Evolutionary conservation across 225 moss, liverwort and hornwort genomes (phyloP), one percentile per base, ranked within the genome.

Genomic region (Asterella californica): DNA sequence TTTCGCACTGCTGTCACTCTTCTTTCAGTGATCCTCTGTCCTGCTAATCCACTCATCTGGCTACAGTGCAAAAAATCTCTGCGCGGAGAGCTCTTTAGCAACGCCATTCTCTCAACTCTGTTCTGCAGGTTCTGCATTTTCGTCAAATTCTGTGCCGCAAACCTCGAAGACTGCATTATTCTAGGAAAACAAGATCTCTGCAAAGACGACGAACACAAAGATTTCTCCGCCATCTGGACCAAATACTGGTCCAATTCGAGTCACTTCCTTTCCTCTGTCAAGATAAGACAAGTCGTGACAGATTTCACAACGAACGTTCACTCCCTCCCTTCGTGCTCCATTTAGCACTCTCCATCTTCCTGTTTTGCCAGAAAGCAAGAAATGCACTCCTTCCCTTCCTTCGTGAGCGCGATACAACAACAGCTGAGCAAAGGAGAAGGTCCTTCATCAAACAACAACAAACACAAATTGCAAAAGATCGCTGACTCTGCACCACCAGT

Each of bases 41-140:
- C 55, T 55, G 54, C 55, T 75, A 55, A 36, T 54, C 38, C 54
- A 14, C 59, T 76, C 59, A 76, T 71, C 71, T 71, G 45, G 24
- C 42, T 37, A 69, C 69, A 21, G 38, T 19, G 70, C 70, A 45
- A 2, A 48, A 15, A n/a, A 25, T n/a, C 47, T 47, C 2, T n/a
- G 18, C 11, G 24, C 2, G 11, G 5, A 24, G 46, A 36, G 27
- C 10, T 48, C 2, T 46, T 29, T n/a, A 48, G 22, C 46, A 71
- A 34, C 2, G 36, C 47, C 9, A 71, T 47, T 71, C 47, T 47
- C 0, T n/a, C 71, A n/a, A 70, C 18, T 45, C 70, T 27, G n/a
- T 42, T 38, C 42, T 34, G 70, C 32, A 70, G 6, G n/a, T 42
- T 38, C 42, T 34, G 70, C 32, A 70, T 36, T 65, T 15, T 37